Evolutionary conservation across 768 basidiomycete genomes (phyloP), one percentile per base, ranked within the genome.

Genomic region (Leccinum pellstonianum): DNA sequence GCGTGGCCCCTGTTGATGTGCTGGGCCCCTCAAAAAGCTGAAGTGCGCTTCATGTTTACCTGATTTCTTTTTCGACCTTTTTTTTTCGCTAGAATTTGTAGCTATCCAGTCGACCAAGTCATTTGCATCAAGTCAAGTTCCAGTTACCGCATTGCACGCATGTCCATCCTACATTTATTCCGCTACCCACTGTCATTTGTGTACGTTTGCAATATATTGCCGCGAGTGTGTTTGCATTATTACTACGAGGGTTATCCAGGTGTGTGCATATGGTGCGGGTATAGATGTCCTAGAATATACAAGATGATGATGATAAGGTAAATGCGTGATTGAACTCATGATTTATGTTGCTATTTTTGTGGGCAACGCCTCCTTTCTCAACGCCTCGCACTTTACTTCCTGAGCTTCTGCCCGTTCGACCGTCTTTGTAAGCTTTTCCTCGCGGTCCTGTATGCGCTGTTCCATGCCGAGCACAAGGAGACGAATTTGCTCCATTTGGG

Each of bases 391-490:
- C 63, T 75, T 79, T 54, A 71, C 69, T n/a, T 80, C 77, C 64
- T 89, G 86, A 33, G 72, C 72, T 66, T 87, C 85, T 1, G 88
- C 90, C 25, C 78, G 78, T 66, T 83, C 81, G 17, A 89, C 75
- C 27, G 79, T 82, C 68, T 86, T 86, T 12, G 75, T 65, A 25
- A 91, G 72, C 69, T 83, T 84, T 43, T 83, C 83, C 63, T 90
- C 86, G 35, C 87, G 80, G 15, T 72, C 73, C 59, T 87, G 81
- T 60, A 90, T 76, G 57, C 87, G 80, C 66, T 90, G 84, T 59
- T 90, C 87, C 86, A 91, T 90, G 0, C 90, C 90, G 15, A 90
- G 75, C 17, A 91, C 81, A 21, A 90, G 73, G 61, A 87, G 71
- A 37, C 86, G 81, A 5, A 90, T 79, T 60, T 89, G 85, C 64